Conservation (phyloP, 2,329 filamentous ascomycete species). For the Thelonectria discophora region DNA sequence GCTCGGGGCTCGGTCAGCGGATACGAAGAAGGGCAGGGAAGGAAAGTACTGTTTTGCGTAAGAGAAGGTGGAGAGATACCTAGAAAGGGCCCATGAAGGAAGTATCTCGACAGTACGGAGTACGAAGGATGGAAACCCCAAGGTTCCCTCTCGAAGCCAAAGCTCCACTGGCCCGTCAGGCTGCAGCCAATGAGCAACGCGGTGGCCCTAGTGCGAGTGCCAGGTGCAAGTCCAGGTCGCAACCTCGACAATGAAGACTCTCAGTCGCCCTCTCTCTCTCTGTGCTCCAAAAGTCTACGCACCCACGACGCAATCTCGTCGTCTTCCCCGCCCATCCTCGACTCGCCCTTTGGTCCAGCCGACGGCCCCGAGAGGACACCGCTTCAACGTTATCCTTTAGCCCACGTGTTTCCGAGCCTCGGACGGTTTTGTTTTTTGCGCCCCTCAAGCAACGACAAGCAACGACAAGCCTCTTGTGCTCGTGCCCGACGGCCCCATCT, state of each 20-base stretch:
- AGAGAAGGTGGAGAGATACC: conserved; percentile 28
- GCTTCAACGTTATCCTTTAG: neutral
- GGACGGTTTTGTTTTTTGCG: neutral
- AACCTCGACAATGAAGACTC: conserved; percentile 27
- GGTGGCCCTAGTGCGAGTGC: neutral
- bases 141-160: neutral
- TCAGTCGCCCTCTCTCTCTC: conserved; percentile 8
- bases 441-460: neutral
- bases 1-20: conserved; percentile 23
- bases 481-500: neutral
- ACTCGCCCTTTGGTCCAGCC: neutral
- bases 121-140: conserved; percentile 14
- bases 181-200: conserved; percentile 31
- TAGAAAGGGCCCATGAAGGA: conserved; percentile 32
- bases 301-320: neutral
- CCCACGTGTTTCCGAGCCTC: neutral
- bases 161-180: neutral
- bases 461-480: neutral
- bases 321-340: neutral
- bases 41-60: conserved; percentile 26
- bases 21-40: conserved; percentile 1
- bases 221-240: conserved; percentile 32
- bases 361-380: neutral
- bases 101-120: conserved; percentile 20
- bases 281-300: conserved; percentile 14